A percentile compares a stretch with the other conserved stretches of the same genome.
Evolutionary conservation across 2,329 filamentous ascomycete species (phyloP).

Genomic region (Dryadomyces quercus-mongolicae): DNA sequence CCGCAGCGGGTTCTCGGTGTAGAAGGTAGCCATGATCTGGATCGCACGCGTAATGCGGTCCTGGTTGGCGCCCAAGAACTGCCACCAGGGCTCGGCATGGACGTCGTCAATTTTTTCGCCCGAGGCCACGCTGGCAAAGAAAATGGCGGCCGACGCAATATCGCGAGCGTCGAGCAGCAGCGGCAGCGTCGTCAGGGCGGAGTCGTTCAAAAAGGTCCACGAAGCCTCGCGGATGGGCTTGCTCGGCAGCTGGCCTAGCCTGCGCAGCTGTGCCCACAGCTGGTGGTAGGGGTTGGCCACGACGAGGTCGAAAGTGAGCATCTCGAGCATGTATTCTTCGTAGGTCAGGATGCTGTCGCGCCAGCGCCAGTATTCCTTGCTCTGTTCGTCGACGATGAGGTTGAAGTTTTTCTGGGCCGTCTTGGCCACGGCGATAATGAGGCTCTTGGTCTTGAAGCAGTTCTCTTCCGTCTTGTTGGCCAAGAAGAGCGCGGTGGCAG

Average conservation of each 20-base stretch:
- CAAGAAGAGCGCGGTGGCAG: conserved; percentile 81
- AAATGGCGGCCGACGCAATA: conserved; percentile 75
- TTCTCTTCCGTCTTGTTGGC: conserved; percentile 98
- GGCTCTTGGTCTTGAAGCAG: conserved; percentile 86
- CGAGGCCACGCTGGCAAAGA: conserved; percentile 70
- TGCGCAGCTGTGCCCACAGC: conserved; percentile 62
- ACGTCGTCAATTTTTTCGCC: conserved; percentile 65
- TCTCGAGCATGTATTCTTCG: conserved; percentile 86
- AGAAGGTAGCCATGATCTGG: conserved; percentile 61
- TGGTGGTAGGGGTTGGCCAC: conserved; percentile 79
- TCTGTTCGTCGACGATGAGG: conserved; percentile 87
- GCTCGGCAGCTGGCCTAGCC: conserved; percentile 10
- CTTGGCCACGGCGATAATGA: conserved; percentile 86
- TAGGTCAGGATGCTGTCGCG: conserved; percentile 84
- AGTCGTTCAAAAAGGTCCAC: conserved; percentile 92
- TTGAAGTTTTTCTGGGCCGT: conserved; percentile 91
- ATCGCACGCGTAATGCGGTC: conserved; percentile 61
- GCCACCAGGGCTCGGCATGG: conserved; percentile 78
- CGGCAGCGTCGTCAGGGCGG: conserved; percentile 71
- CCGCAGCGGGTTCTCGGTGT: conserved; percentile 49
- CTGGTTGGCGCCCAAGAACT: conserved; percentile 58
- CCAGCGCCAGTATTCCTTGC: conserved; percentile 98
- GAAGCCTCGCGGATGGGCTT: conserved; percentile 14
- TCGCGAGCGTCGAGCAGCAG: conserved; percentile 68
- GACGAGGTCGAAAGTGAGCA: conserved; percentile 86